Conservation (phyloP, 176 grass and related monocot genomes). For the Chloris gayana region DNA sequence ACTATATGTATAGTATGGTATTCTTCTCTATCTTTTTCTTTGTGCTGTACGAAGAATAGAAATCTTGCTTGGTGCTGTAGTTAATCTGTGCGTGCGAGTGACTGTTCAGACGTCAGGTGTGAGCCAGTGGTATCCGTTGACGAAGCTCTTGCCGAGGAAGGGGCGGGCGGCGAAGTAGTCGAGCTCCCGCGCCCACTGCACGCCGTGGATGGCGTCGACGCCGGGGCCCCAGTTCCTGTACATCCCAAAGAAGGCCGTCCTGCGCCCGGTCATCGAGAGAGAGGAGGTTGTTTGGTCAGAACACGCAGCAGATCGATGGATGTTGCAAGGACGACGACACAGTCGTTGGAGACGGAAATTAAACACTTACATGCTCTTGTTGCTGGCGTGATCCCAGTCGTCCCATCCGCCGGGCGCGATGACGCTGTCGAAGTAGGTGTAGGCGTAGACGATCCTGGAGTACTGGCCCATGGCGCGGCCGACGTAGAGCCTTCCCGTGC, state of each 20-base stretch:
- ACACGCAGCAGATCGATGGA: no score
- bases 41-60: constrained; percentile 25
- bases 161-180: constrained; percentile 78
- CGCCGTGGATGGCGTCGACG: constrained; percentile 71
- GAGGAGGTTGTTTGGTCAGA: no score
- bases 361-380: constrained; percentile 83
- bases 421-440: constrained; percentile 94
- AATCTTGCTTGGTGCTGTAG: neutral
- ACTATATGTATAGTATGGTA: neutral
- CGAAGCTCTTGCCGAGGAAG: constrained; percentile 88
- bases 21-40: neutral
- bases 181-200: constrained; percentile 86
- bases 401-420: constrained; percentile 91
- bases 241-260: constrained; percentile 90
- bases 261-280: constrained; percentile 29
- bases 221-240: constrained; percentile 89
- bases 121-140: constrained; percentile 97
- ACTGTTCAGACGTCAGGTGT: constrained; percentile 59
- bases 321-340: neutral
- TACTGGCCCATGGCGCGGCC: constrained; percentile 98
- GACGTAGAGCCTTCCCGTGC: constrained; percentile 74
- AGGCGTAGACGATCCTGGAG: constrained; percentile 93
- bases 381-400: constrained; percentile 93
- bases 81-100: neutral
- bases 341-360: neutral